Conservation (phyloP, 169 alveolate genomes). For the Plasmodium berghei region DNA sequence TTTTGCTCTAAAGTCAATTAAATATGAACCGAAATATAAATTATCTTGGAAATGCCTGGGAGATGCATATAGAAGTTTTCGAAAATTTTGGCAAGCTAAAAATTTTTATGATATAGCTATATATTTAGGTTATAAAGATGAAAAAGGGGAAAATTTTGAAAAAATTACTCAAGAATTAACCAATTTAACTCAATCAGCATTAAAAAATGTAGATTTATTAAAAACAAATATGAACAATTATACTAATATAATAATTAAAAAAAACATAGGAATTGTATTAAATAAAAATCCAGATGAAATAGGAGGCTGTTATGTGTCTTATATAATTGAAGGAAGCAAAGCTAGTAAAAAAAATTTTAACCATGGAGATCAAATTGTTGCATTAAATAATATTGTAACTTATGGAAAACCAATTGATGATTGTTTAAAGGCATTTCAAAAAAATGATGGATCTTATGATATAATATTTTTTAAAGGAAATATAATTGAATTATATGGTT, state of each 20-base stretch:
- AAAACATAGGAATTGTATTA: constrained; percentile 66
- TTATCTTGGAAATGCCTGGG: constrained; percentile 72
- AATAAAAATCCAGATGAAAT: constrained; percentile 71
- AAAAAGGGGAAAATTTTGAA: constrained; percentile 55
- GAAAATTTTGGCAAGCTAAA: constrained; percentile 74
- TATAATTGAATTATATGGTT: constrained; percentile 69
- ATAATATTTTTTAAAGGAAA: constrained; percentile 70
- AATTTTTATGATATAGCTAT: constrained; percentile 74
- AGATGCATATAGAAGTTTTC: constrained; percentile 70
- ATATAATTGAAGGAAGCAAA: constrained; percentile 67
- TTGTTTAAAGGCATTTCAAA: constrained; percentile 67
- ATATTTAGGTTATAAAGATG: constrained; percentile 69
- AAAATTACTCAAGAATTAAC: constrained; percentile 45
- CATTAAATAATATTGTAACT: constrained; percentile 58
- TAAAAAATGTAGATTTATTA: constrained; percentile 52
- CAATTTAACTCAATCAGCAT: constrained; percentile 32
- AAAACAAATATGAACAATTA: constrained; percentile 60
- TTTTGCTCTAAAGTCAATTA: constrained; percentile 62
- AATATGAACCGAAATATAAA: constrained; percentile 49
- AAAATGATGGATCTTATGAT: constrained; percentile 70
- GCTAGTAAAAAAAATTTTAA: constrained; percentile 72
- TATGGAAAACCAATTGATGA: constrained; percentile 71
- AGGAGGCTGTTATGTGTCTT: constrained; percentile 73
- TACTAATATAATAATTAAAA: constrained; percentile 29
- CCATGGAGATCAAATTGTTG: constrained; percentile 76